Percentiles rank a stretch among this genome's conserved stretches.
Evolutionary conservation across 139 green algal genomes (phyloP).

Genomic region (Chlorella sp.): DNA sequence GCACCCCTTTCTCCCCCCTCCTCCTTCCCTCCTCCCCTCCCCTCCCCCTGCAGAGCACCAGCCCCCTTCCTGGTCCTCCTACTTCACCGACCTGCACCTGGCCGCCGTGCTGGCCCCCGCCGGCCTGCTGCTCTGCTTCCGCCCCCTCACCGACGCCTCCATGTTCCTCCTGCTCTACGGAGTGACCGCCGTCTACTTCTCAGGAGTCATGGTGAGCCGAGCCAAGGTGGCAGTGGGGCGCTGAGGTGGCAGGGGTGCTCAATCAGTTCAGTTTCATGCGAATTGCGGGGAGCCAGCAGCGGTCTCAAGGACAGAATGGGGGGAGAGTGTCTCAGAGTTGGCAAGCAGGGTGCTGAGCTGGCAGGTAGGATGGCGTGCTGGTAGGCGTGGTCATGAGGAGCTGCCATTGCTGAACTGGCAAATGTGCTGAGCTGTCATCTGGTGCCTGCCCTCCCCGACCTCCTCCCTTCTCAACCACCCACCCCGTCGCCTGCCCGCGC

Average conservation of each 20-base stretch:
- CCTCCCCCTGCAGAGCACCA: conserved; percentile 76
- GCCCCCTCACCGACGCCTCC: conserved; percentile 79
- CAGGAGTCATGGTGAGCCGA: conserved; percentile 82
- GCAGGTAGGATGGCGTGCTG: too few species aligned
- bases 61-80: conserved; percentile 89
- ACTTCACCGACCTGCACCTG: conserved; percentile 86
- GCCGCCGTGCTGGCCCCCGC: conserved; percentile 66
- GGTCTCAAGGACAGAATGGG: too few species aligned
- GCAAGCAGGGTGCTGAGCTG: too few species aligned
- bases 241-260: not conserved
- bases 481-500: too few species aligned
- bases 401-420: too few species aligned
- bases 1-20: too few species aligned
- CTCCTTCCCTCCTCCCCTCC: not conserved
- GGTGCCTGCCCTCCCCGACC: not conserved
- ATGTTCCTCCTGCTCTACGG: conserved; percentile 97
- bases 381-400: too few species aligned
- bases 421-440: too few species aligned
- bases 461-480: not conserved
- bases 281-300: too few species aligned
- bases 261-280: too few species aligned
- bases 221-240: not conserved
- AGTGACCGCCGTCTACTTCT: conserved; percentile 95
- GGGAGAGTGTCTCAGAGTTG: too few species aligned
- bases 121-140: conserved; percentile 87